A percentile compares a stretch with the other conserved stretches of the same genome.
phyloP scores from a whole-genome alignment of 2,329 filamentous ascomycete genomes.

The Fusarium haematococcum region DNA sequence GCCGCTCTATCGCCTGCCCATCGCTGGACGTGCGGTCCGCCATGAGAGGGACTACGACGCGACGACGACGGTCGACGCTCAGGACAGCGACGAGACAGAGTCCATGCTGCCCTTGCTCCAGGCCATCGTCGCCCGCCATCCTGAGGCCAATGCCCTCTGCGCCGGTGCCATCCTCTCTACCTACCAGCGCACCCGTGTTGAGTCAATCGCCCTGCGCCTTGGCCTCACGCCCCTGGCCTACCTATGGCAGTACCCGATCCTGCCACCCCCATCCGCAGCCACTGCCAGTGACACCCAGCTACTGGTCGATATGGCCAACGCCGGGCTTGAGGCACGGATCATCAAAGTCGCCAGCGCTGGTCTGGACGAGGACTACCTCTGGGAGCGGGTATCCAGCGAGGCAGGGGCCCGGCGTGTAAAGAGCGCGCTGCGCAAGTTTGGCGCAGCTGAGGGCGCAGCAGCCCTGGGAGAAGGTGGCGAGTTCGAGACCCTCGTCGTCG shows the following conservation, averaged over 20 bases:
- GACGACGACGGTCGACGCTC: conserved; percentile 29
- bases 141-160: conserved; percentile 85
- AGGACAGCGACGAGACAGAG: conserved; percentile 84
- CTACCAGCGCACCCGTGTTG: conserved; percentile 95
- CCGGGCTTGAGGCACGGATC: conserved; percentile 87
- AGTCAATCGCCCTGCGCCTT: conserved; percentile 89
- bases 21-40: conserved; percentile 77
- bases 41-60: conserved; percentile 76
- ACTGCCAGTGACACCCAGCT: conserved; percentile 65
- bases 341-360: conserved; percentile 96
- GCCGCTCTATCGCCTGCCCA: conserved; percentile 85
- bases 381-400: conserved; percentile 78
- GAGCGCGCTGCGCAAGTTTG: conserved; percentile 74
- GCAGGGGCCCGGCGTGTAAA: conserved; percentile 60
- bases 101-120: conserved; percentile 82
- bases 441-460: conserved; percentile 72
- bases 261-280: conserved; percentile 63
- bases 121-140: conserved; percentile 75
- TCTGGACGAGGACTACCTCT: conserved; percentile 82
- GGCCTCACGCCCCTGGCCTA: conserved; percentile 85
- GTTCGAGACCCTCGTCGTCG: conserved; percentile 91
- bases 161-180: conserved; percentile 94
- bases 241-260: conserved; percentile 88
- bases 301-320: conserved; percentile 82
- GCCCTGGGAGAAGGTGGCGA: conserved; percentile 92